phyloP scores from a whole-genome alignment of 768 basidiomycete genomes.

The Termitomyces sp. region DNA sequence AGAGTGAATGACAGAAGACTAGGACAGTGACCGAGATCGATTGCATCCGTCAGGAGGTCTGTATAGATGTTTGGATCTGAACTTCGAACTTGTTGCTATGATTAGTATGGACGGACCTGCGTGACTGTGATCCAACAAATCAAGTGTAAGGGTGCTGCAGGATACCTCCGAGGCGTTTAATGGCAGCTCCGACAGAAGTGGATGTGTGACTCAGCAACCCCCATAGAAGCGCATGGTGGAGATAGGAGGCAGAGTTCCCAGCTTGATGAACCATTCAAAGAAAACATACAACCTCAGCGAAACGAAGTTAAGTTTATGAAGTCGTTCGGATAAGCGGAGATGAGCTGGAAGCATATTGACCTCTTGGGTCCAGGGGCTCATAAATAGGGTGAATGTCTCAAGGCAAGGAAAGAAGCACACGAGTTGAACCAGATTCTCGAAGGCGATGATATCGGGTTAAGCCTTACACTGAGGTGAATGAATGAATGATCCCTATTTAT shows the following conservation, averaged over 20 bases:
- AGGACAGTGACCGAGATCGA: slow-evolving; percentile 8
- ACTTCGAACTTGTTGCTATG: not conserved
- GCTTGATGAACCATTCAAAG: slow-evolving; percentile 9
- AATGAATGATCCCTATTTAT: too few species aligned
- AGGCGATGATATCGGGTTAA: not conserved
- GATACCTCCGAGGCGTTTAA: slow-evolving; percentile 5
- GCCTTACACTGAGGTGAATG: not conserved
- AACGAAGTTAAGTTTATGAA: slow-evolving; percentile 10
- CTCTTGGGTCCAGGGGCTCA: slow-evolving; percentile 9
- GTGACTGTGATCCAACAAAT: slow-evolving; percentile 7
- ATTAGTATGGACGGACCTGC: slow-evolving; percentile 2
- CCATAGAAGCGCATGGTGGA: slow-evolving; percentile 7
- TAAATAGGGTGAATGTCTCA: slow-evolving; percentile 8
- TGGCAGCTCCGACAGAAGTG: not conserved
- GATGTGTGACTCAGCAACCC: slow-evolving; percentile 7
- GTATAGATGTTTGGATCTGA: not conserved
- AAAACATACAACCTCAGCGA: slow-evolving; percentile 3
- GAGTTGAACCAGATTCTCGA: slow-evolving; percentile 5
- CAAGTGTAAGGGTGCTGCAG: slow-evolving; percentile 11
- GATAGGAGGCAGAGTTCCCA: slow-evolving; percentile 4
- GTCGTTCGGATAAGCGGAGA: slow-evolving; percentile 2
- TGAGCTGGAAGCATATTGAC: not conserved
- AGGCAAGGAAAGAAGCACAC: slow-evolving; percentile 8
- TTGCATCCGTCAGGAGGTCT: slow-evolving; percentile 4
- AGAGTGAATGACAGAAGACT: slow-evolving; percentile 15